Evolutionary conservation across 306 rosid species (phyloP).

Genomic region (Parietaria judaica): DNA sequence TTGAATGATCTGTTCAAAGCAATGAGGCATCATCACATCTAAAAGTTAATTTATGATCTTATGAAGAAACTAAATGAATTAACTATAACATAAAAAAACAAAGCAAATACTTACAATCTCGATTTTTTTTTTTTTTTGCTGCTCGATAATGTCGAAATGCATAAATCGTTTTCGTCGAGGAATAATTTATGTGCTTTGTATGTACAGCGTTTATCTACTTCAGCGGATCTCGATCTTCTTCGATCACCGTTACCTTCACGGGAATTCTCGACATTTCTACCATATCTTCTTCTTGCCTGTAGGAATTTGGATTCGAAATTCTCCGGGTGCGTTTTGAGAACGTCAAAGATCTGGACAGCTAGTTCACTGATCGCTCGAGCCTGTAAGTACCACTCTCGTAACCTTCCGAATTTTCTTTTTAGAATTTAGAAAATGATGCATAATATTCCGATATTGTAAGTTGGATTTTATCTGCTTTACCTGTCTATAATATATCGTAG

Average conservation of each 20-base stretch:
- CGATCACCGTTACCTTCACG: slow-evolving; percentile 21
- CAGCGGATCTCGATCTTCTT: slow-evolving; percentile 18
- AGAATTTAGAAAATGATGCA: background rate
- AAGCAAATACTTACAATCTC: slow-evolving; percentile 15
- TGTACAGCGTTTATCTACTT: slow-evolving; percentile 26
- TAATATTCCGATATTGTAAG: background rate
- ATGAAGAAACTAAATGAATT: too few species aligned
- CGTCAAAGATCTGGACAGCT: slow-evolving; percentile 40
- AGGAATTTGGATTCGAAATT: slow-evolving; percentile 45
- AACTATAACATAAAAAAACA: too few species aligned
- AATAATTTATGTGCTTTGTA: slow-evolving; percentile 19
- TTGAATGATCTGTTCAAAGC: slow-evolving; percentile 30
- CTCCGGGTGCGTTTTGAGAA: slow-evolving; percentile 37
- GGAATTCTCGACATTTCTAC: slow-evolving; percentile 19
- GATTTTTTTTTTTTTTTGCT: slow-evolving; percentile 25
- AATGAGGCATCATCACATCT: background rate
- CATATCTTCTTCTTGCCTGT: slow-evolving; percentile 29
- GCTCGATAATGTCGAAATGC: slow-evolving; percentile 19
- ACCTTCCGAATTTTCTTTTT: background rate
- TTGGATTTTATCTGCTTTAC: slow-evolving; percentile 24
- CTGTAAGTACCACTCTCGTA: slow-evolving; percentile 26
- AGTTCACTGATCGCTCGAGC: slow-evolving; percentile 50
- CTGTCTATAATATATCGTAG: slow-evolving; percentile 59
- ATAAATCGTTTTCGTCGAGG: slow-evolving; percentile 21
- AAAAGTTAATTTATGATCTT: too few species aligned